A percentile compares a stretch with the other conserved stretches of the same genome.
Conservation (phyloP, 495 filamentous ascomycete species). For the Thermochaetoides thermophila region DNA sequence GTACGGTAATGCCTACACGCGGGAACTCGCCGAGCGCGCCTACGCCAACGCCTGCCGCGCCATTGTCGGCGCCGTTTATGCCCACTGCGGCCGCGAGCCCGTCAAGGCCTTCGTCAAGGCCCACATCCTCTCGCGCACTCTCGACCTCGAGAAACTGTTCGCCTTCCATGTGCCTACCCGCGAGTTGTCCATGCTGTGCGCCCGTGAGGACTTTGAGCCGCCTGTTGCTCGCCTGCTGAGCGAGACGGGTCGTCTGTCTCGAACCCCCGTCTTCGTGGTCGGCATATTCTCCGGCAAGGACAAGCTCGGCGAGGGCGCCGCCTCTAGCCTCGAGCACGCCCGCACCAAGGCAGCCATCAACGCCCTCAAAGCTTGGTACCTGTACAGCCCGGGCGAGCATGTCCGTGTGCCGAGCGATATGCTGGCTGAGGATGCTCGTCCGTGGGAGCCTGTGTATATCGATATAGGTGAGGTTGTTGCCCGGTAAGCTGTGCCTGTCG, state of each 20-base stretch:
- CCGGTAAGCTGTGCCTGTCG: no score
- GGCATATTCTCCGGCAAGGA: slow-evolving; percentile 82
- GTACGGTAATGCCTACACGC: slow-evolving; percentile 20
- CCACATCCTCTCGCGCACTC: slow-evolving; percentile 66
- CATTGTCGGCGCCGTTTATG: slow-evolving; percentile 66
- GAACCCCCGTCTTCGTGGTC: slow-evolving; percentile 84
- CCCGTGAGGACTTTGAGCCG: slow-evolving; percentile 71
- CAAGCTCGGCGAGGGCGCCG: slow-evolving; percentile 76
- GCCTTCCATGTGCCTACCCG: slow-evolving; percentile 66
- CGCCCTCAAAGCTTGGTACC: slow-evolving; percentile 84
- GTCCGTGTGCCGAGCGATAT: slow-evolving; percentile 68
- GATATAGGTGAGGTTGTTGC: slow-evolving; percentile 81
- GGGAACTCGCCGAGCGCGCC: slow-evolving; percentile 16
- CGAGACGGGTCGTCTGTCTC: slow-evolving; percentile 72
- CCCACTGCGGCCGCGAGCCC: slow-evolving; percentile 55
- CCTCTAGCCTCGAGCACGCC: slow-evolving; percentile 58
- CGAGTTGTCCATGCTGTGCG: slow-evolving; percentile 67
- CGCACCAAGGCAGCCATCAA: slow-evolving; percentile 64
- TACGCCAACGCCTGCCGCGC: slow-evolving; percentile 60
- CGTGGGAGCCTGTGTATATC: slow-evolving; percentile 72
- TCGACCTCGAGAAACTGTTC: slow-evolving; percentile 65
- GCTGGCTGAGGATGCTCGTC: slow-evolving; percentile 41
- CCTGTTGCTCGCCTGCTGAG: slow-evolving; percentile 75
- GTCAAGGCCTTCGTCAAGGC: slow-evolving; percentile 67
- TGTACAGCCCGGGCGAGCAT: slow-evolving; percentile 62